A percentile compares a stretch with the other conserved stretches of the same genome.
Evolutionary conservation across 169 alveolate species (phyloP).

Genomic region (Perkinsus chesapeaki): DNA sequence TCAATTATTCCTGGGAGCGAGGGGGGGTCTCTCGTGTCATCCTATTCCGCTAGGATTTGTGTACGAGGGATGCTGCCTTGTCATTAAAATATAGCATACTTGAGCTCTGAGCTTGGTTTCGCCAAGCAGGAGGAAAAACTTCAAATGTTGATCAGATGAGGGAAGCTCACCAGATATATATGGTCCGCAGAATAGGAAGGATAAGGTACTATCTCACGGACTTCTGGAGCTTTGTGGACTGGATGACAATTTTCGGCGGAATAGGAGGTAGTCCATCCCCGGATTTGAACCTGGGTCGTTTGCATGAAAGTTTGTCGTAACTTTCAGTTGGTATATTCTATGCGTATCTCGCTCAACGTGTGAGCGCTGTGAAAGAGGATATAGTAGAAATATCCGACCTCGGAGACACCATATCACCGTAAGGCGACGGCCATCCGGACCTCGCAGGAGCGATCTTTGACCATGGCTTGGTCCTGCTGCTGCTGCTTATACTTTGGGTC

Average conservation of each 20-base stretch:
- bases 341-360: background rate
- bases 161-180: background rate
- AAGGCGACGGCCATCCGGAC: too few relatives aligned
- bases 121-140: background rate
- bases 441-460: too few relatives aligned
- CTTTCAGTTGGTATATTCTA: background rate
- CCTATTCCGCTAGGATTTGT: too few relatives aligned
- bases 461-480: too few relatives aligned
- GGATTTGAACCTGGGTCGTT: background rate
- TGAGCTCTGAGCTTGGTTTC: too few relatives aligned
- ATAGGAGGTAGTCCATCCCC: background rate
- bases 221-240: background rate
- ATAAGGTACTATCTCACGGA: background rate
- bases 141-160: background rate
- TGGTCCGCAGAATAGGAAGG: background rate
- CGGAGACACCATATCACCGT: background rate
- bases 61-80: too few relatives aligned
- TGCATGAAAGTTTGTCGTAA: background rate
- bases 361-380: background rate
- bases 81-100: too few relatives aligned
- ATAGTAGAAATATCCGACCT: background rate
- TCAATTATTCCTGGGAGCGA: too few relatives aligned
- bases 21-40: too few relatives aligned
- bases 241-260: background rate
- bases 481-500: background rate